Conservation (phyloP, 495 filamentous ascomycete species). For the Neurospora sp. region DNA sequence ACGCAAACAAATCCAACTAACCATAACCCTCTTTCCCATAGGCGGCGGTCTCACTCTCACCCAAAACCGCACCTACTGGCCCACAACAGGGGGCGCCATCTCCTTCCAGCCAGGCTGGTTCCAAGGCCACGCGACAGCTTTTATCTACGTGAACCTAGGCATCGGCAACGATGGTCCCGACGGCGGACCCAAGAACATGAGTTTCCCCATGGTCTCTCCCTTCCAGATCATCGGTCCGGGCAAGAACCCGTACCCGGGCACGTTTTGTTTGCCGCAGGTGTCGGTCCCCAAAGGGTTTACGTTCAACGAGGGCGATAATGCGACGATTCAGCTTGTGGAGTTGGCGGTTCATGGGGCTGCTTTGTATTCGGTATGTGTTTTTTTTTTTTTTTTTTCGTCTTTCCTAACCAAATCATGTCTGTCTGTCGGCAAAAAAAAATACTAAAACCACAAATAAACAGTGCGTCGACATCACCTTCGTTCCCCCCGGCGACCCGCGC, state of each 20-base stretch:
- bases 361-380: conserved; percentile 68
- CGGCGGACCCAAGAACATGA: conserved; percentile 69
- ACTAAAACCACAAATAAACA: no score
- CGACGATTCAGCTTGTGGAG: conserved; percentile 92
- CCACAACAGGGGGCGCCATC: conserved; percentile 73
- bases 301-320: conserved; percentile 73
- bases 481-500: conserved; percentile 52
- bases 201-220: conserved; percentile 66
- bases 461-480: conserved; percentile 85
- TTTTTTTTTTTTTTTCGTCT: no score
- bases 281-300: conserved; percentile 67
- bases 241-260: conserved; percentile 73
- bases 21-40: conserved; percentile 24
- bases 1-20: conserved; percentile 2
- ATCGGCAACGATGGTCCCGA: conserved; percentile 57
- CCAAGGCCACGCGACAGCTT: conserved; percentile 72
- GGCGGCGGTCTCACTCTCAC: conserved; percentile 78
- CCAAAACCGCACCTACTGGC: conserved; percentile 85
- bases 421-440: no score
- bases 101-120: conserved; percentile 92
- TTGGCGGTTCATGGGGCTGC: conserved; percentile 80
- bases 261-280: conserved; percentile 82
- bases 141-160: conserved; percentile 91
- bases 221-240: conserved; percentile 81
- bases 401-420: no score